These are phyloP conservation scores for Penicillium subrubescens DNA, from an alignment of 495 filamentous ascomycete species.

Conservation along the genomic window DNA sequence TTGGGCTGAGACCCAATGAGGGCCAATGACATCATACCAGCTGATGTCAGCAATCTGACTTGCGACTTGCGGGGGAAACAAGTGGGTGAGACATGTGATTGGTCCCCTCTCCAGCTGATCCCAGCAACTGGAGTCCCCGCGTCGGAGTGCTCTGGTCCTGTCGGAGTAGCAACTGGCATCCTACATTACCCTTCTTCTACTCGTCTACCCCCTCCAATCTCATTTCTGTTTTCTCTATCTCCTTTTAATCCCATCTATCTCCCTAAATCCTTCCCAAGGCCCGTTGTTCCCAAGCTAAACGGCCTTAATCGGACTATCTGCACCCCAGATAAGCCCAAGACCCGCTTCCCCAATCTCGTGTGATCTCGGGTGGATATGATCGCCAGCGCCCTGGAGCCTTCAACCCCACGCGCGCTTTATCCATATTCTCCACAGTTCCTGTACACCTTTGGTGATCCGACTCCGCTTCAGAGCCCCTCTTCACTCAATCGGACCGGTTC, in stretches of 20 bases:
- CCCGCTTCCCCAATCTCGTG: slow-evolving; percentile 9
- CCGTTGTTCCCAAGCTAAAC: not conserved
- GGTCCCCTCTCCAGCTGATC: slow-evolving; percentile 12
- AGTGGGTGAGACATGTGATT: slow-evolving; percentile 10
- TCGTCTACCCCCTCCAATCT: not conserved
- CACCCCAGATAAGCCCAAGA: slow-evolving; percentile 10
- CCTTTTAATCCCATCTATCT: not conserved
- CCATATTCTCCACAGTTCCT: not conserved
- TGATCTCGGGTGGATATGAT: slow-evolving; percentile 24
- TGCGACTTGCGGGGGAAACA: slow-evolving; percentile 7
- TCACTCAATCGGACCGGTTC: not conserved
- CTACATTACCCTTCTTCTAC: slow-evolving; percentile 3
- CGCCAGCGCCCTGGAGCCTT: slow-evolving; percentile 10
- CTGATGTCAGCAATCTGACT: not conserved
- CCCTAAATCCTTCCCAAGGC: not conserved
- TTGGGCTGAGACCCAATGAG: not conserved
- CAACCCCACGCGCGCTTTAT: slow-evolving; percentile 11
- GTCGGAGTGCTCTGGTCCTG: slow-evolving; percentile 23
- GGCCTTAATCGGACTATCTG: slow-evolving; percentile 6
- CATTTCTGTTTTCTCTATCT: not conserved
- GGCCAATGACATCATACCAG: slow-evolving; percentile 10
- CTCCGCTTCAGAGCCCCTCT: not conserved
- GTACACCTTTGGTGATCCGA: not conserved
- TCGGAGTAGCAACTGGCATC: slow-evolving; percentile 3
- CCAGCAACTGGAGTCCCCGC: slow-evolving; percentile 3